A percentile compares a stretch with the other conserved stretches of the same genome.
phyloP scores from a whole-genome alignment of 352 stramenopile genomes.

The Pythium scleroteichum region DNA sequence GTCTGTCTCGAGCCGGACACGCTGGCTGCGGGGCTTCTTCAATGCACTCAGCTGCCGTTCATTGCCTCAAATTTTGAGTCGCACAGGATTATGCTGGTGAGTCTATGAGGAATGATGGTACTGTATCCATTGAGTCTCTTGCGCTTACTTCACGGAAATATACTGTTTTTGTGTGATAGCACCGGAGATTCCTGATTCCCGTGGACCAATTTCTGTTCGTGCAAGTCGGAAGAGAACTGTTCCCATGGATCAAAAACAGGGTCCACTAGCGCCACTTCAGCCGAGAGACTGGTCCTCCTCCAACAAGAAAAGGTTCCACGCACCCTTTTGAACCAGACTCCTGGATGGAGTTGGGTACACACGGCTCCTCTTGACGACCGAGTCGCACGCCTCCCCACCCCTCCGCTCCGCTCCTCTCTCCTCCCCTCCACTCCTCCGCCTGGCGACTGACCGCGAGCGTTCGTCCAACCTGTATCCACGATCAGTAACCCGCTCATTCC shows the following conservation, averaged over 20 bases:
- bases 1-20: too few species aligned
- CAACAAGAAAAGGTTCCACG: too few species aligned
- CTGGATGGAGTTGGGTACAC: neutral
- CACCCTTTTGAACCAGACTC: too few species aligned
- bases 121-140: constrained; percentile 8
- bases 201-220: neutral
- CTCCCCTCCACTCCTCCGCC: too few species aligned
- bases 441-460: too few species aligned
- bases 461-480: neutral
- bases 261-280: neutral
- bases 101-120: constrained; percentile 1
- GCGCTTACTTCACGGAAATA: constrained; percentile 7
- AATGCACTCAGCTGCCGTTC: neutral
- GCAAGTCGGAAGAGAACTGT: too few species aligned
- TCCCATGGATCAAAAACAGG: neutral
- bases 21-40: too few species aligned
- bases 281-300: neutral
- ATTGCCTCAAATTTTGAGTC: neutral
- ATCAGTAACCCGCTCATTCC: neutral
- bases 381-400: too few species aligned
- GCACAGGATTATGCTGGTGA: neutral
- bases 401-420: too few species aligned
- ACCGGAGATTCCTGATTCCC: too few species aligned
- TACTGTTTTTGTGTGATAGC: too few species aligned
- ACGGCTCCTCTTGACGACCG: too few species aligned